Base-by-base conservation (phyloP, 2,329 filamentous ascomycete species). In the Apiospora aurea region DNA sequence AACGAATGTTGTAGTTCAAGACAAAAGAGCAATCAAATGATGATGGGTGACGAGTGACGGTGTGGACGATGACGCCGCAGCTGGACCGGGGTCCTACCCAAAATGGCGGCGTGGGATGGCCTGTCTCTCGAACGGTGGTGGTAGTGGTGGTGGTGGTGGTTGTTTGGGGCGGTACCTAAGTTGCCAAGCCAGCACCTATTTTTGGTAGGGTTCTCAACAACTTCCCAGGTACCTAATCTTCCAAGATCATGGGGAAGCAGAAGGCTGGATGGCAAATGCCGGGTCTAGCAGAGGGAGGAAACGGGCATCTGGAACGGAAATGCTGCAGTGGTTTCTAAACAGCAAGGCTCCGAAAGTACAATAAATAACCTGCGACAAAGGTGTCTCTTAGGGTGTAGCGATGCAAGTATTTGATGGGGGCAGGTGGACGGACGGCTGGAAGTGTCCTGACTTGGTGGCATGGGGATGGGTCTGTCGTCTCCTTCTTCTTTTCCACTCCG, bases 51-150 rank as follows among this genome's bases (percentile, higher is more conserved):
- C 66, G 43, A 68, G 66, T 46, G 66, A 44, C 66, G 41, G 66
- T 47, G 44, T 44, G 41, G 41, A 29, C 66, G 66, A 68, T 68
- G 66, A 68, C 66, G 66, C 66, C 29, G 66, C 41, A 47, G 66
- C 66, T 26, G 66, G 72, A 73, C 69, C 72, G 51, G 72, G 72
- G 72, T 71, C 66, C 53, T 67, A 38, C 57, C 68, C 53, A 57
- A 72, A 72, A 44, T 64, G 34, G 57, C 57, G 57, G 57, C 57
- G 57, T 64, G 57, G 57, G 57, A 64, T 38, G 57, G 57, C 57
- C 57, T 64, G 57, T 64, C 57, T 64, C 34, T 64, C 57, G 57
- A 64, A 64, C 21, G 57, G 57, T 64, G n/a, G 26, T 29, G 26
- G 26, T 29, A 14, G 26, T 61, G 53, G 53, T 29, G 26, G 26